Percentiles rank a stretch among this genome's conserved stretches.
Evolutionary conservation across 2,329 filamentous ascomycete genomes (phyloP).

Genomic region (Xylaria sp.): DNA sequence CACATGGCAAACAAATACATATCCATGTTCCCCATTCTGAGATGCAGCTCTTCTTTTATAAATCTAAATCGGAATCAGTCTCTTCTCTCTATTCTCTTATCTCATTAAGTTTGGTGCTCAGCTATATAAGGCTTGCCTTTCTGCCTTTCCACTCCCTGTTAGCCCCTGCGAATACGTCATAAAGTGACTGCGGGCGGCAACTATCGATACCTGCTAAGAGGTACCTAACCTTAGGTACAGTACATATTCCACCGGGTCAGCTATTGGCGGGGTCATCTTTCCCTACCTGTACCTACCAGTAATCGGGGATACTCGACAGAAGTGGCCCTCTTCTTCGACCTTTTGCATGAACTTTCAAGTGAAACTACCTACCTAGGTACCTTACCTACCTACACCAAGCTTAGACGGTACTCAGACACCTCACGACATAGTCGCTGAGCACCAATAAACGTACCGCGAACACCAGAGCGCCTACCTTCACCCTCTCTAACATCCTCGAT

Average conservation of each 20-base stretch:
- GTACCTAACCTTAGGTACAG: neutral
- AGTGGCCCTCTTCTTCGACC: conserved; percentile 9
- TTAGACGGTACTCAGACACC: neutral
- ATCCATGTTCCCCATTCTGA: neutral
- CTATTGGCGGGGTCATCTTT: conserved; percentile 32
- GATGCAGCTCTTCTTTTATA: neutral
- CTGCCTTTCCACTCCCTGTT: neutral
- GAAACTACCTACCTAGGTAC: too few relatives aligned
- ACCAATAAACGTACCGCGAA: neutral
- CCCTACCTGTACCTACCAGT: conserved; percentile 8
- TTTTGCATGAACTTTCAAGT: neutral
- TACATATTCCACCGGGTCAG: neutral
- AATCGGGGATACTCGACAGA: neutral
- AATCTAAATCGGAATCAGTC: neutral
- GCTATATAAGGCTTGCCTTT: conserved; percentile 22
- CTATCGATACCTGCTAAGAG: neutral
- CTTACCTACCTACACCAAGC: neutral
- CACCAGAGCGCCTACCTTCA: neutral
- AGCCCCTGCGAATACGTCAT: conserved; percentile 26
- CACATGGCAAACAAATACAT: neutral
- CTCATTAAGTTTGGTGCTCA: neutral
- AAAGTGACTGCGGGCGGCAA: conserved; percentile 11
- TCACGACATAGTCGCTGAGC: neutral
- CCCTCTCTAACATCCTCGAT: neutral
- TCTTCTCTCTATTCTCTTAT: neutral